Evolutionary conservation across 208 protist genomes (phyloP).

Genomic region (Phytomonas sp.): DNA sequence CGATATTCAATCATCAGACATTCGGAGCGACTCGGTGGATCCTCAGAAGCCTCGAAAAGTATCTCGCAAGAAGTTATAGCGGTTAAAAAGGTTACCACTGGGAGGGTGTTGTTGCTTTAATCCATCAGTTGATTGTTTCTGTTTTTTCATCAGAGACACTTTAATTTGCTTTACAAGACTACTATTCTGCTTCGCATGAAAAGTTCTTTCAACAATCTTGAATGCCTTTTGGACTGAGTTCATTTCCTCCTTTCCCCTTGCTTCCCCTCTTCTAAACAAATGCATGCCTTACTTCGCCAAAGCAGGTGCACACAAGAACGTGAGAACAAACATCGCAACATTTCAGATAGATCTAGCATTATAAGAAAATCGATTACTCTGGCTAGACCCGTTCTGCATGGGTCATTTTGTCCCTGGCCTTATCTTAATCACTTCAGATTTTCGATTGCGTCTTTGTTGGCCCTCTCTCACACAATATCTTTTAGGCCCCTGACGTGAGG

Average conservation of each 20-base stretch:
- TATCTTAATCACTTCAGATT: not conserved
- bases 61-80: constrained; percentile 4
- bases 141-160: not conserved
- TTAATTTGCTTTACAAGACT: not conserved
- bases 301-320: not conserved
- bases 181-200: not conserved
- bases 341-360: not conserved
- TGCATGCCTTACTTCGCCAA: not conserved
- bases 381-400: not conserved
- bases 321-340: constrained; percentile 8
- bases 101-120: not conserved
- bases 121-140: not conserved
- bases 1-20: not conserved
- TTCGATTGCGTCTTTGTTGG: not conserved
- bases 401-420: not conserved
- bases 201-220: not conserved
- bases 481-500: not conserved
- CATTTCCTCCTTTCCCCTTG: not conserved
- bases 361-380: not conserved
- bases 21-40: not conserved
- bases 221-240: not conserved
- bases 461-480: not conserved
- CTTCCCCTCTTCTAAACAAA: not conserved
- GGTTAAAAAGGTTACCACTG: not conserved
- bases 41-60: constrained; percentile 21